phyloP scores from a whole-genome alignment of 208 protist genomes.

The Trypanosomatidae sp. region DNA sequence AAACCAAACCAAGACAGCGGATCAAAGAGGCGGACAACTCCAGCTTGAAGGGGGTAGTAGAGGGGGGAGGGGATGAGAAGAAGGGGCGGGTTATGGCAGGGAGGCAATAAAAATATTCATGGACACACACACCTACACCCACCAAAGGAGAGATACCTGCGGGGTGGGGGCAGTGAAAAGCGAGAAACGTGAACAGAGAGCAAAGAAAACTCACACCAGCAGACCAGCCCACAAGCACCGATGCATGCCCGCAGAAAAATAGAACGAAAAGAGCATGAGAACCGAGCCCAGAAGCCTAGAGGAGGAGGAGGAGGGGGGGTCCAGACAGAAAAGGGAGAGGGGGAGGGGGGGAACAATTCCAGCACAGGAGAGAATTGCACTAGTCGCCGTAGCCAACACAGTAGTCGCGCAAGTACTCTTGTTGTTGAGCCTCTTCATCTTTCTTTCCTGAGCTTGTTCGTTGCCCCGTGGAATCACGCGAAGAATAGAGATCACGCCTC shows the following conservation, averaged over 20 bases:
- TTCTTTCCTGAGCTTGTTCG: background rate
- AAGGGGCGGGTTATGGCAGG: background rate
- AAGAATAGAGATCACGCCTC: background rate
- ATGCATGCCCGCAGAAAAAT: background rate
- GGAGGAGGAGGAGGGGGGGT: background rate
- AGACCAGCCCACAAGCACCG: background rate
- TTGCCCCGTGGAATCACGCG: background rate
- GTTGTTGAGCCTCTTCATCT: background rate
- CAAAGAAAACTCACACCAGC: background rate
- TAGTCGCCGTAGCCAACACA: background rate
- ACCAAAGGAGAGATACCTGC: background rate
- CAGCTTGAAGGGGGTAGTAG: background rate
- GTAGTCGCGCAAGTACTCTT: background rate
- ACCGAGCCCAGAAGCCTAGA: background rate
- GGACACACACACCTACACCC: background rate
- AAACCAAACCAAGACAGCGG: too few species aligned
- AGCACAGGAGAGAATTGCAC: background rate
- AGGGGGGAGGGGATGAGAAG: background rate
- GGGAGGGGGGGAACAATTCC: too few species aligned
- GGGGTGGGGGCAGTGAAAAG: background rate
- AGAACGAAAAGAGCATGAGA: background rate
- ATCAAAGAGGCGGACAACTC: too few species aligned
- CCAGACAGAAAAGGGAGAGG: background rate
- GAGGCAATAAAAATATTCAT: background rate
- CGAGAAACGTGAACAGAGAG: background rate